These are phyloP conservation scores for Parafenestella ontariensis DNA, from an alignment of 2,329 filamentous ascomycete species.

Conservation along the genomic window DNA sequence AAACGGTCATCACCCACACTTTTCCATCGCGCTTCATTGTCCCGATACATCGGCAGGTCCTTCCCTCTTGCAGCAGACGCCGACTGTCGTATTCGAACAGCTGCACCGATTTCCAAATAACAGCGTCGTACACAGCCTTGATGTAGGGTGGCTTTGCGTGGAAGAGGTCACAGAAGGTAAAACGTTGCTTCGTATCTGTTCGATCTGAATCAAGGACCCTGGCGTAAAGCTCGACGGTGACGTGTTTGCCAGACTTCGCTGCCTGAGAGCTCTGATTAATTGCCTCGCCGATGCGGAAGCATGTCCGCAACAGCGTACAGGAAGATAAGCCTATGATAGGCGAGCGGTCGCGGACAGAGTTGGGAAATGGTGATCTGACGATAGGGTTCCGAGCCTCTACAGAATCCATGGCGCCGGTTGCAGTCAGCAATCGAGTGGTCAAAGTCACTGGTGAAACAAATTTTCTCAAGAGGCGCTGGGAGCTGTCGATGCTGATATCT, in stretches of 20 bases:
- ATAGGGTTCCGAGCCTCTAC: conserved; percentile 51
- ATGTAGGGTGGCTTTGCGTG: conserved; percentile 64
- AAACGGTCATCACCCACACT: conserved; percentile 54
- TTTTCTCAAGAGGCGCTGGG: conserved; percentile 10
- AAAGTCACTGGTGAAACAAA: conserved; percentile 35
- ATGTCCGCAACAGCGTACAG: conserved; percentile 60
- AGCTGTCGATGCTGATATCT: not conserved
- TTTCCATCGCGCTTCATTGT: conserved; percentile 55
- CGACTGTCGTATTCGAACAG: conserved; percentile 57
- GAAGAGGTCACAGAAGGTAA: conserved; percentile 70
- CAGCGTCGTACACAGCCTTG: conserved; percentile 51
- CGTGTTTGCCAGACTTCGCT: conserved; percentile 56
- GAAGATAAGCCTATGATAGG: conserved; percentile 61
- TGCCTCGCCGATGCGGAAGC: conserved; percentile 70
- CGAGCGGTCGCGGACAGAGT: conserved; percentile 59
- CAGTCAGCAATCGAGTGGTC: conserved; percentile 20
- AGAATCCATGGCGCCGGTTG: conserved; percentile 2
- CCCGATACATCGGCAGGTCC: conserved; percentile 59
- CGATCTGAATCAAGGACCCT: conserved; percentile 65
- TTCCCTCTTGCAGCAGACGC: conserved; percentile 51
- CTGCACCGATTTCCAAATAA: conserved; percentile 54
- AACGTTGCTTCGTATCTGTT: conserved; percentile 64
- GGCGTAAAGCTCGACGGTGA: conserved; percentile 69
- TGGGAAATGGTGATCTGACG: conserved; percentile 60
- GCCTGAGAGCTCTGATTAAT: conserved; percentile 58